phyloP scores from a whole-genome alignment of 108 stramenopile species.

The Seminavis robusta region DNA sequence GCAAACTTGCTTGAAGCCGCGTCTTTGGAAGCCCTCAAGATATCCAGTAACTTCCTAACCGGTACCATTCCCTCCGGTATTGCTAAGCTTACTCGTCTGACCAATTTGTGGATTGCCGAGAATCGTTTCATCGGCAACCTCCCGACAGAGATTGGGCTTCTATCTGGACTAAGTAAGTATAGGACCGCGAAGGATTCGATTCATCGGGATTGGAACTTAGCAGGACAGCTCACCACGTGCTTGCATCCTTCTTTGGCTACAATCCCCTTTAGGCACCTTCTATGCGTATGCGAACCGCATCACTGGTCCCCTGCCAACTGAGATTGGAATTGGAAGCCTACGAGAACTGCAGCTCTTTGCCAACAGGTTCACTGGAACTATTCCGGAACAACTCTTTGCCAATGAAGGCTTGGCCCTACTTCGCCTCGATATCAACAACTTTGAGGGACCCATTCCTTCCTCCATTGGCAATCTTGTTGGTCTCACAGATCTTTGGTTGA shows the following conservation, averaged over 20 bases:
- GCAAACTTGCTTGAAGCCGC: neutral
- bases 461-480: constrained; percentile 38
- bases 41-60: constrained; percentile 16
- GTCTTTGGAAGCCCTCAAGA: neutral
- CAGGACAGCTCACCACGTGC: constrained; percentile 8
- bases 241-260: constrained; percentile 23
- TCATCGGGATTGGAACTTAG: constrained; percentile 8
- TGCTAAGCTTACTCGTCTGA: constrained; percentile 18
- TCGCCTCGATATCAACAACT: constrained; percentile 26
- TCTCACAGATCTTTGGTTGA: constrained; percentile 44
- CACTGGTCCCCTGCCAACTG: neutral
- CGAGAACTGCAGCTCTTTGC: constrained; percentile 23
- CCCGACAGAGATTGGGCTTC: constrained; percentile 19
- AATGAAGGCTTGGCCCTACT: constrained; percentile 23
- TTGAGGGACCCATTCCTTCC: constrained; percentile 48
- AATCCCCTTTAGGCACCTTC: constrained; percentile 4
- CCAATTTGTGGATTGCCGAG: constrained; percentile 39
- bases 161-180: constrained; percentile 32
- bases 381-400: constrained; percentile 28
- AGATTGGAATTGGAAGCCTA: constrained; percentile 1
- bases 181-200: constrained; percentile 5
- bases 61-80: constrained; percentile 40
- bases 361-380: constrained; percentile 20
- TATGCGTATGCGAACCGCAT: neutral
- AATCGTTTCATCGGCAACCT: constrained; percentile 48